Conservation (phyloP, 2,329 filamentous ascomycete genomes). For the Fusarium odoratissimum region DNA sequence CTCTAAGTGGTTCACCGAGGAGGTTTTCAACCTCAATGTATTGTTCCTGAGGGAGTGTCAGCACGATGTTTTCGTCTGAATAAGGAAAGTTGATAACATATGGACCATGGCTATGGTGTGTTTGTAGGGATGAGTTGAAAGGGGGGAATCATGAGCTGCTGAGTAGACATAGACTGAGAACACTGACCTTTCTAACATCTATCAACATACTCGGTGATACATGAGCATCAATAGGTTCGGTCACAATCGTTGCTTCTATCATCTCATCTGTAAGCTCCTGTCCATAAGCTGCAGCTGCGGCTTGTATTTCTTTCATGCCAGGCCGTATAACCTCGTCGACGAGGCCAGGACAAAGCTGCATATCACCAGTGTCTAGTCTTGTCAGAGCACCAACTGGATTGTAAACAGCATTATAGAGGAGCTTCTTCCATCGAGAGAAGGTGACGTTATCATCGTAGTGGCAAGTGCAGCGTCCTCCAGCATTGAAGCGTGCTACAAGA, state of each 20-base stretch:
- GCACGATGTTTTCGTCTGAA: neutral
- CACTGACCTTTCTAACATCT: constrained; percentile 38
- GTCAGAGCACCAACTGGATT: constrained; percentile 41
- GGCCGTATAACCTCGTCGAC: constrained; percentile 39
- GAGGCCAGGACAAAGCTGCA: constrained; percentile 41
- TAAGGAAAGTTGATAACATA: neutral
- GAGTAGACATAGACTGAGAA: neutral
- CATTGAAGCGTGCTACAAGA: constrained; percentile 37
- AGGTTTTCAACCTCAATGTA: constrained; percentile 44
- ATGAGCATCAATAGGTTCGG: constrained; percentile 41
- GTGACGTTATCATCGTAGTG: constrained; percentile 38
- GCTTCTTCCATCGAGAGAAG: constrained; percentile 42
- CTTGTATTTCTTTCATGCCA: constrained; percentile 41
- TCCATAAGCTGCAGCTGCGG: constrained; percentile 37
- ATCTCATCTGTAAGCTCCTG: constrained; percentile 38
- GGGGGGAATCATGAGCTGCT: neutral
- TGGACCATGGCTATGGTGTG: neutral
- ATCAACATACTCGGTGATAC: constrained; percentile 41
- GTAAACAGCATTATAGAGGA: constrained; percentile 42
- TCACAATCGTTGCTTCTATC: constrained; percentile 35
- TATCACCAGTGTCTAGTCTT: constrained; percentile 38
- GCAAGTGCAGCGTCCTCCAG: constrained; percentile 32
- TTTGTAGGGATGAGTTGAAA: neutral
- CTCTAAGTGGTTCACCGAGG: constrained; percentile 41
- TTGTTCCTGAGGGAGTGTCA: constrained; percentile 34